These are phyloP conservation scores for Aspergillus bridgeri DNA, from an alignment of 495 filamentous ascomycete genomes.

Conservation along the genomic window DNA sequence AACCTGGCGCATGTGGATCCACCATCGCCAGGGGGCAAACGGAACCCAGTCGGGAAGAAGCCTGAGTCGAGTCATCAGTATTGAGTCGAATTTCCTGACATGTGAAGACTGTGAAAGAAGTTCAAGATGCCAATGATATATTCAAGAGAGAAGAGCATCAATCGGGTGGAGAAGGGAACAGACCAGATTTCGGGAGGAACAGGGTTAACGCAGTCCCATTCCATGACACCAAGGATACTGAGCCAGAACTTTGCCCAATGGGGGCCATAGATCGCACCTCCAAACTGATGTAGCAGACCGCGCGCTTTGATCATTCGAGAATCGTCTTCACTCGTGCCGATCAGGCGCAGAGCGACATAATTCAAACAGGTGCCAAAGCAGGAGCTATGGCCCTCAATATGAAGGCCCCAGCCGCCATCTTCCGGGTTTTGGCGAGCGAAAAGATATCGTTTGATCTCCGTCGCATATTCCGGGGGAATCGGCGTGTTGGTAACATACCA, in stretches of 20 bases:
- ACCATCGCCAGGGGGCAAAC: constrained; percentile 95
- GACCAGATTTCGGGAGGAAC: constrained; percentile 89
- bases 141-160: not conserved
- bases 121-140: not conserved
- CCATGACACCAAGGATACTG: constrained; percentile 72
- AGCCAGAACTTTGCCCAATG: constrained; percentile 98
- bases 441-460: constrained; percentile 91
- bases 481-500: constrained; percentile 89
- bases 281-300: constrained; percentile 75
- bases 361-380: constrained; percentile 90
- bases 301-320: constrained; percentile 84
- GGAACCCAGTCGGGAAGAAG: constrained; percentile 94
- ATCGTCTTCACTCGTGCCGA: constrained; percentile 89
- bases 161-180: constrained; percentile 13
- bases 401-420: constrained; percentile 95
- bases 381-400: constrained; percentile 91
- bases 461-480: constrained; percentile 74
- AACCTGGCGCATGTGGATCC: constrained; percentile 94
- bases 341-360: constrained; percentile 76
- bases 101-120: too few species aligned
- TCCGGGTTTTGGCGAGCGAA: constrained; percentile 81
- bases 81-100: too few species aligned
- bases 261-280: constrained; percentile 78
- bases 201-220: constrained; percentile 93
- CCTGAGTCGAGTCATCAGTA: constrained; percentile 32